A percentile compares a stretch with the other conserved stretches of the same genome.
These are phyloP conservation scores for Globomyces pollinis-pini DNA, from an alignment of 192 early-diverging fungal genomes.

Conservation along the genomic window DNA sequence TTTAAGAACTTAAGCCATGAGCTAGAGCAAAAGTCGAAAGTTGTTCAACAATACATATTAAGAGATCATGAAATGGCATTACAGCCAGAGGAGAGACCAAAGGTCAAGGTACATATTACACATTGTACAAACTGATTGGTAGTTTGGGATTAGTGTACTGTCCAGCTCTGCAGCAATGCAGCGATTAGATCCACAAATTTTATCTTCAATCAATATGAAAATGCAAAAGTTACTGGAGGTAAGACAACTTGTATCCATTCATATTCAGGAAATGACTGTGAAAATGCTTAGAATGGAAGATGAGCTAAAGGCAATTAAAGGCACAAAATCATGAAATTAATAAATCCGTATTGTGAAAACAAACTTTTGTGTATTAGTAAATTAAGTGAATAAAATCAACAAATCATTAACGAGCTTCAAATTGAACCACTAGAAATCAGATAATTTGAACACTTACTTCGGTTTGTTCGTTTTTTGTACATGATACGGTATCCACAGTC, in stretches of 20 bases:
- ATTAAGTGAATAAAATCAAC: background rate
- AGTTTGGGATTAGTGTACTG: conserved; percentile 29
- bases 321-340: background rate
- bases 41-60: conserved; percentile 43
- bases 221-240: conserved; percentile 55
- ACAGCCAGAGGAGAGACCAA: conserved; percentile 39
- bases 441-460: conserved; percentile 51
- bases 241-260: background rate
- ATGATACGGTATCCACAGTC: conserved; percentile 94
- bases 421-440: conserved; percentile 83
- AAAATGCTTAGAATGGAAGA: conserved; percentile 42
- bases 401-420: conserved; percentile 79
- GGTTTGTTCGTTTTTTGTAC: conserved; percentile 94
- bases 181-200: conserved; percentile 37
- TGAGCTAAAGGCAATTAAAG: conserved; percentile 18
- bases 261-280: conserved; percentile 33
- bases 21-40: conserved; percentile 43
- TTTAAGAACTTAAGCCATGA: conserved; percentile 28
- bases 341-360: background rate
- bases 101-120: conserved; percentile 1
- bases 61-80: conserved; percentile 34
- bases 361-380: background rate
- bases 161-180: conserved; percentile 41
- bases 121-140: background rate
- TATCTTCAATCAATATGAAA: conserved; percentile 48